Evolutionary conservation across 345 rosid genomes (phyloP).

Genomic region (Acer campestre): DNA sequence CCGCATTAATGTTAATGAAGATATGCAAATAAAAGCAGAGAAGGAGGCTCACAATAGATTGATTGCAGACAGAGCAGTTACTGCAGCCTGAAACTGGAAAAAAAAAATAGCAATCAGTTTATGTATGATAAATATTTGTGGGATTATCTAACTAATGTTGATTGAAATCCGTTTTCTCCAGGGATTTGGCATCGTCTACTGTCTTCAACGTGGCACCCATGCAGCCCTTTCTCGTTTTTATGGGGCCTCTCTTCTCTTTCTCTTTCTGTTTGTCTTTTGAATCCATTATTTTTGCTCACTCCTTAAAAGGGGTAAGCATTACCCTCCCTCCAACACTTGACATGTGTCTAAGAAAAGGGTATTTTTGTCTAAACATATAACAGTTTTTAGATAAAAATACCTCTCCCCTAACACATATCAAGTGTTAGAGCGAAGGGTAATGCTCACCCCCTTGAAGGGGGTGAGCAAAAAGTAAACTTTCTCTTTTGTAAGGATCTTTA

Average conservation of each 20-base stretch:
- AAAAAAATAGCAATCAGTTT: neutral
- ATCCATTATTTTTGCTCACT: too few species aligned
- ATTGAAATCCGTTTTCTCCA: neutral
- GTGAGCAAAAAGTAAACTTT: too few species aligned
- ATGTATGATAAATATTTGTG: neutral
- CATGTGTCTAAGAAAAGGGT: too few species aligned
- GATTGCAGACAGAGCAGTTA: too few species aligned
- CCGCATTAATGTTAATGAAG: neutral
- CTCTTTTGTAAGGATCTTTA: neutral
- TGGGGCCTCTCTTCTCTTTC: neutral
- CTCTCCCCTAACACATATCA: too few species aligned
- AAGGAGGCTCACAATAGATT: neutral
- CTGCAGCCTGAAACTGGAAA: neutral
- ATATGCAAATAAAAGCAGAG: neutral
- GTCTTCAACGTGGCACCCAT: neutral
- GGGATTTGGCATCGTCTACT: neutral
- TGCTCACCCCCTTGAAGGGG: too few species aligned
- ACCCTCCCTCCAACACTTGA: too few species aligned
- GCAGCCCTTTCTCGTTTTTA: neutral
- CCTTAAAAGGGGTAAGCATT: too few species aligned
- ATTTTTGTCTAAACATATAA: too few species aligned
- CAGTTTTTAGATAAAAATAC: too few species aligned
- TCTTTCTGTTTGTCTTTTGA: neutral
- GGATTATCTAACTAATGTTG: neutral
- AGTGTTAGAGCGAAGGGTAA: too few species aligned